Conservation (phyloP, 192 early-diverging fungal genomes). For the Cetraspora pellucida region DNA sequence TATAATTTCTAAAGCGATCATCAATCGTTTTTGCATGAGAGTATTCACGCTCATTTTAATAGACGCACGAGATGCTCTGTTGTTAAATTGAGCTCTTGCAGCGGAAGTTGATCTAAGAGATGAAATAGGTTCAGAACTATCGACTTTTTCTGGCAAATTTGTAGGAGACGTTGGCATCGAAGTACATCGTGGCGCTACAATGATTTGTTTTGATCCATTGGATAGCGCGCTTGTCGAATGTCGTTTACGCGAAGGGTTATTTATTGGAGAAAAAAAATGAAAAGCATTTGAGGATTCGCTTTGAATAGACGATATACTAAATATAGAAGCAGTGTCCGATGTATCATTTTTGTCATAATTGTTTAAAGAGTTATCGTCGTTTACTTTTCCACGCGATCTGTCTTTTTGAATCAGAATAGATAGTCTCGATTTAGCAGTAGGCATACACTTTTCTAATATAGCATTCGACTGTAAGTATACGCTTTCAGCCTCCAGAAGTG, state of each 20-base stretch:
- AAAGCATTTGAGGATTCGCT: too few relatives aligned
- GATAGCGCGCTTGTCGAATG: too few relatives aligned
- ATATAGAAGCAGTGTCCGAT: background rate
- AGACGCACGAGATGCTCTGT: background rate
- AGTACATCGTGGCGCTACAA: too few relatives aligned
- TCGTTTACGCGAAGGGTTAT: background rate
- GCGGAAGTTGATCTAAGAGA: background rate
- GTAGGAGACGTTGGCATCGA: too few relatives aligned
- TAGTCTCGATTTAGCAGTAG: slow-evolving; percentile 25
- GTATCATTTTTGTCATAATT: background rate
- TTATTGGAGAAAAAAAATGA: background rate
- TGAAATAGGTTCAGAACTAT: background rate
- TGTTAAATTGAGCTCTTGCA: background rate
- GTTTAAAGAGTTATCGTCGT: background rate
- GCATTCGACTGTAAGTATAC: slow-evolving; percentile 18
- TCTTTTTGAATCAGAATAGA: slow-evolving; percentile 19
- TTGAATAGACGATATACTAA: too few relatives aligned
- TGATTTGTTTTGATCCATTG: too few relatives aligned
- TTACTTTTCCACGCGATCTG: background rate
- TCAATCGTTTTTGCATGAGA: slow-evolving; percentile 51
- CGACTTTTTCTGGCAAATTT: background rate
- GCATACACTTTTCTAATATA: slow-evolving; percentile 16
- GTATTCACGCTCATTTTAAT: slow-evolving; percentile 31
- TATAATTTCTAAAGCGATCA: slow-evolving; percentile 78
- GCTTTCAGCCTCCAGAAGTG: slow-evolving; percentile 24